These are phyloP conservation scores for Fusarium oxysporum DNA, from an alignment of 2,329 filamentous ascomycete species.

Conservation along the genomic window DNA sequence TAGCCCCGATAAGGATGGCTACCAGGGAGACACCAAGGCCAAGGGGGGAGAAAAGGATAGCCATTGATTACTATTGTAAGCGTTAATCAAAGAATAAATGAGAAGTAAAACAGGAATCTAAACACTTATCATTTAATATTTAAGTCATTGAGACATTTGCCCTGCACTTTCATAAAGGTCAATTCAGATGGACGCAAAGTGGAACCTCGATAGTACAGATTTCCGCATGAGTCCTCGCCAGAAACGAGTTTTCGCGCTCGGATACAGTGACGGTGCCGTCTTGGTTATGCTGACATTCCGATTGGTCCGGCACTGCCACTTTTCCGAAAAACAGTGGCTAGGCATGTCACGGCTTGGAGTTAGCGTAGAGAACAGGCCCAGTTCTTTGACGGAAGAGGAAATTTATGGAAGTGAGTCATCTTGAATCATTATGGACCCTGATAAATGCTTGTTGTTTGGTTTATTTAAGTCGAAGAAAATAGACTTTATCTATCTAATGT, in stretches of 20 bases:
- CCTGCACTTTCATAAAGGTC: rapidly evolving
- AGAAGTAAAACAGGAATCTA: rapidly evolving
- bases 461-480: neutral
- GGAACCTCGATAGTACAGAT: neutral
- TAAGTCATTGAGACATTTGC: neutral
- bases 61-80: neutral
- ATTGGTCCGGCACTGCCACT: neutral
- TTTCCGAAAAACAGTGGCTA: neutral
- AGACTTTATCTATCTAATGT: too few species aligned
- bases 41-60: neutral
- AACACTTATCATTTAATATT: rapidly evolving
- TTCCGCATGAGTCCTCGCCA: neutral
- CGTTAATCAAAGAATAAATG: rapidly evolving
- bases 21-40: neutral
- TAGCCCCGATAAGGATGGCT: neutral
- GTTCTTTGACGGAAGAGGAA: neutral
- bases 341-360: neutral
- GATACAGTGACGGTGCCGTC: neutral
- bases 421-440: neutral
- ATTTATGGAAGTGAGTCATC: neutral
- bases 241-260: neutral
- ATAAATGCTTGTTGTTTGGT: neutral
- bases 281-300: too few species aligned
- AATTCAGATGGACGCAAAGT: too few species aligned
- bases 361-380: neutral